Conservation (phyloP, 106 monocot species). For the Agapanthus africanus region DNA sequence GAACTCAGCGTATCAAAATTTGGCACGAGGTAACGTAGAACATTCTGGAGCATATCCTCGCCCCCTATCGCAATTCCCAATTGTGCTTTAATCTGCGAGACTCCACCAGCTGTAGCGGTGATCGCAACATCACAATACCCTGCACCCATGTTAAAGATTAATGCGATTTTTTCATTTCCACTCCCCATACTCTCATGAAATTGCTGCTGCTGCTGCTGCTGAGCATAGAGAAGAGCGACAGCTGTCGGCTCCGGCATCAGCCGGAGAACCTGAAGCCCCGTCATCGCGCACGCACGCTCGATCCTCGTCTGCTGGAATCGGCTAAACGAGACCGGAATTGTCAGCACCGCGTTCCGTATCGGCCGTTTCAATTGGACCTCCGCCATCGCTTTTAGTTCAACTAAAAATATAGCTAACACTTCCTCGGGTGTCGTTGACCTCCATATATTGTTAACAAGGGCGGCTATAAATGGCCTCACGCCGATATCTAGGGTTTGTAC, state of each 20-base stretch:
- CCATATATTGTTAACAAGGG: conserved; percentile 74
- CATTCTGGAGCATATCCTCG: conserved; percentile 68
- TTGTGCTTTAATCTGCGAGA: conserved; percentile 68
- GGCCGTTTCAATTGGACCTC: conserved; percentile 55
- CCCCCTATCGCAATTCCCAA: conserved; percentile 50
- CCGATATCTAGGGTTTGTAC: conserved; percentile 76
- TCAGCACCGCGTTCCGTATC: conserved; percentile 54
- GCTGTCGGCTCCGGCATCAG: conserved; percentile 84
- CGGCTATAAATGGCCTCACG: conserved; percentile 64
- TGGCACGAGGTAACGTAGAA: conserved; percentile 35
- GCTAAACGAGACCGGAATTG: conserved; percentile 75
- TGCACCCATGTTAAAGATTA: conserved; percentile 86
- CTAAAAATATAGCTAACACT: conserved; percentile 57
- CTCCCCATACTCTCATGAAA: conserved; percentile 43
- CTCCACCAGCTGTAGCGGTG: conserved; percentile 67
- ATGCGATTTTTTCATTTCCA: conserved; percentile 55
- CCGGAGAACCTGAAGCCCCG: conserved; percentile 54
- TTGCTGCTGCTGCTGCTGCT: conserved; percentile 51
- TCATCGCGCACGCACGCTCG: conserved; percentile 80
- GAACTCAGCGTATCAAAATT: conserved; percentile 33
- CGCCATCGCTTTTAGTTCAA: conserved; percentile 54
- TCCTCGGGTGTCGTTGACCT: conserved; percentile 74
- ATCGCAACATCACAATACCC: conserved; percentile 75
- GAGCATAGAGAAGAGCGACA: conserved; percentile 75
- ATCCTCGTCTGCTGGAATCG: conserved; percentile 75